phyloP scores from a whole-genome alignment of 805 yeast genomes.

The Candida easanensis region DNA sequence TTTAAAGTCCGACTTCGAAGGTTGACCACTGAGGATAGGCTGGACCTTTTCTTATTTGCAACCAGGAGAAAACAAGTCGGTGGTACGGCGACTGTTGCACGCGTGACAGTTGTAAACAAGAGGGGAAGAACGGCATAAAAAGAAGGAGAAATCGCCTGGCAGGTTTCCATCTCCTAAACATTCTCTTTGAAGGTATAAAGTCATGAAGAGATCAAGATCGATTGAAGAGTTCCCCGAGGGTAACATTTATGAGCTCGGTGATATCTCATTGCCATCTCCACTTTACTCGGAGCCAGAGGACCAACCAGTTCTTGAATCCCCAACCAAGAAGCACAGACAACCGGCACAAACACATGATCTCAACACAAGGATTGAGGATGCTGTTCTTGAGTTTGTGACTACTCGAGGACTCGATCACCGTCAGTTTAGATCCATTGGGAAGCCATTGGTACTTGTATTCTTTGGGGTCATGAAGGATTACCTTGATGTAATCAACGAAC shows the following conservation, averaged over 20 bases:
- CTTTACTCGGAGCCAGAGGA: constrained; percentile 6
- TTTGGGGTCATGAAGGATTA: constrained; percentile 23
- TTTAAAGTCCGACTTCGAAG: too few species aligned
- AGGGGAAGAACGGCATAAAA: background rate
- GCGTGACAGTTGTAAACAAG: background rate
- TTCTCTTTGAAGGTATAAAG: too few species aligned
- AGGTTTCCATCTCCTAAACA: too few species aligned
- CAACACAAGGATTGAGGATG: constrained; percentile 11
- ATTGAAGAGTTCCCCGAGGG: background rate
- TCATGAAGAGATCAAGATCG: background rate
- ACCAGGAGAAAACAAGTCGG: background rate
- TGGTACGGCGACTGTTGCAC: background rate
- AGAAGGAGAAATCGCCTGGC: background rate
- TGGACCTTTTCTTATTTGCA: too few species aligned
- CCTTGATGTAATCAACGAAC: constrained; percentile 10
- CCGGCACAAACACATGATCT: constrained; percentile 13
- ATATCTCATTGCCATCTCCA: constrained; percentile 10
- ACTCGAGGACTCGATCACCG: background rate
- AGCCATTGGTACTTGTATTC: constrained; percentile 22
- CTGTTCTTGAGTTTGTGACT: constrained; percentile 14
- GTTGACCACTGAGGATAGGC: too few species aligned
- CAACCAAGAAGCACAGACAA: constrained; percentile 7
- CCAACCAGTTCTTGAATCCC: constrained; percentile 3
- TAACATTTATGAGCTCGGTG: background rate
- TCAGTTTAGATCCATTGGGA: constrained; percentile 8